Evolutionary conservation across 805 yeast species (phyloP).

Genomic region (Wickerhamiella parazyma): DNA sequence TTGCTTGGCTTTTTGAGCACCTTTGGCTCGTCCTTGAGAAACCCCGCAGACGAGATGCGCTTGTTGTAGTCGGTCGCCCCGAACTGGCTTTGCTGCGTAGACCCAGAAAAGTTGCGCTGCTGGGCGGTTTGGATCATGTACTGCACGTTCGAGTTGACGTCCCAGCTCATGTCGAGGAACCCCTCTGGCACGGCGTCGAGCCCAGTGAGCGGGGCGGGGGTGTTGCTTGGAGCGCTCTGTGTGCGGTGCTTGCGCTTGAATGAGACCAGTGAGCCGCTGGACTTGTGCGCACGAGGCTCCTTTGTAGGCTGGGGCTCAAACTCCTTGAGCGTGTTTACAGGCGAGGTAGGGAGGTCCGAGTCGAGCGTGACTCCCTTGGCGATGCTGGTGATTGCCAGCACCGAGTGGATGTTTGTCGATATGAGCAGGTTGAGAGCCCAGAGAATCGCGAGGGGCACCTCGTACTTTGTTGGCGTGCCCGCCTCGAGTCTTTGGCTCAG

Average conservation of each 20-base stretch:
- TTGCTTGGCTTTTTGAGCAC: background rate
- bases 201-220: conserved; percentile 8
- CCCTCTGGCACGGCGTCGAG: conserved; percentile 15
- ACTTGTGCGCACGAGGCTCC: conserved; percentile 1
- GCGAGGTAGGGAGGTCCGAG: background rate
- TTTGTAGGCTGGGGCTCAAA: background rate
- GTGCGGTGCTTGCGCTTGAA: conserved; percentile 8
- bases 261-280: conserved; percentile 5
- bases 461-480: background rate
- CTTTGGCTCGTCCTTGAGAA: conserved; percentile 19
- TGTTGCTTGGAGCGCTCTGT: background rate
- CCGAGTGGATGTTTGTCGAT: background rate
- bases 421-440: conserved; percentile 3
- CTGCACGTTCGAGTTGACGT: conserved; percentile 1
- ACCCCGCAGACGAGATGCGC: conserved; percentile 20
- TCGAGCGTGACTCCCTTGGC: background rate
- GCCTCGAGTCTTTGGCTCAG: background rate
- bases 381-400: background rate
- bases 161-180: conserved; percentile 9
- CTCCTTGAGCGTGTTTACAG: too few species aligned
- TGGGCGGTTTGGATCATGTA: conserved; percentile 10
- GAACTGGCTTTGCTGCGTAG: conserved; percentile 19
- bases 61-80: conserved; percentile 21
- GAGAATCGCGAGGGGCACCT: background rate
- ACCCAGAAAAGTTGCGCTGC: conserved; percentile 18